A percentile compares a stretch with the other conserved stretches of the same genome.
phyloP scores from a whole-genome alignment of 2,329 filamentous ascomycete genomes.

The Lecanoromycetidae sp. region DNA sequence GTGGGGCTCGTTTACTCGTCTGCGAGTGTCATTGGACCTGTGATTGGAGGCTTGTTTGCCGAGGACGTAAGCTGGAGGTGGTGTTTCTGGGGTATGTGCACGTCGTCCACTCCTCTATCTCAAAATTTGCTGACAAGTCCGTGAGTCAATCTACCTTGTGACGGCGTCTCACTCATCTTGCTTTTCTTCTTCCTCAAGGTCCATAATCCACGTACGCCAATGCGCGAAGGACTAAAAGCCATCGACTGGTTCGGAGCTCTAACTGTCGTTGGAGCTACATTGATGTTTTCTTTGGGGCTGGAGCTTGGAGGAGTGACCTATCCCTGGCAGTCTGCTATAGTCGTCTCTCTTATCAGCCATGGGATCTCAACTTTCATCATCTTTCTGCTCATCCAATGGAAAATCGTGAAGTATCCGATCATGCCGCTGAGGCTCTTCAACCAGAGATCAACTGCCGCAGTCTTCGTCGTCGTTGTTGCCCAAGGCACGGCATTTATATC shows the following conservation, averaged over 20 bases:
- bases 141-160: constrained; percentile 30
- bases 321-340: constrained; percentile 42
- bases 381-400: constrained; percentile 52
- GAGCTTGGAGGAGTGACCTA: constrained; percentile 54
- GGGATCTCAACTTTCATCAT: constrained; percentile 36
- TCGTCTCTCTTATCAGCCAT: constrained; percentile 43
- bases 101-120: neutral
- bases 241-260: constrained; percentile 49
- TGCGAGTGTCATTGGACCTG: constrained; percentile 4
- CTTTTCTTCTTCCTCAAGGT: constrained; percentile 40
- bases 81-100: constrained; percentile 7
- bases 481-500: constrained; percentile 14
- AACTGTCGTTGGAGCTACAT: constrained; percentile 49
- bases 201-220: constrained; percentile 17
- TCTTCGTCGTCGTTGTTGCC: constrained; percentile 5
- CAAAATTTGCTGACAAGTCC: neutral
- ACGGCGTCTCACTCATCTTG: constrained; percentile 36
- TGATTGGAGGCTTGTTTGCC: constrained; percentile 11
- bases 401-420: constrained; percentile 49
- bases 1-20: constrained; percentile 4
- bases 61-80: constrained; percentile 10
- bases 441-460: constrained; percentile 17
- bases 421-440: constrained; percentile 44
- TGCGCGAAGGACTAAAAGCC: constrained; percentile 22
- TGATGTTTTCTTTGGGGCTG: constrained; percentile 59